phyloP scores from a whole-genome alignment of 176 grass and related monocot species.

The Leersia perrieri region DNA sequence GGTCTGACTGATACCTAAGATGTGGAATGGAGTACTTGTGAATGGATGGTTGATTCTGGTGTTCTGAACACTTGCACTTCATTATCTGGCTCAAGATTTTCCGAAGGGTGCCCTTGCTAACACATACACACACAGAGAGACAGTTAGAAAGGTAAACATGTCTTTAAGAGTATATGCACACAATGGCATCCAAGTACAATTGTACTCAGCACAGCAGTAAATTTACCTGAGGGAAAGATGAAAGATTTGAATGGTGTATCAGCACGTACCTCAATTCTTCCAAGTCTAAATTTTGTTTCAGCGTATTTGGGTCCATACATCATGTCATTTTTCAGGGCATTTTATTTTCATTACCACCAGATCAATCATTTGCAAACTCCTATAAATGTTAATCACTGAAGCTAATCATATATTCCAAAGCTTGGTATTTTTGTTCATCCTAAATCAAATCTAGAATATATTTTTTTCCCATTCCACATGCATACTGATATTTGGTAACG shows the following conservation, averaged over 20 bases:
- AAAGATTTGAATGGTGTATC: too few species aligned
- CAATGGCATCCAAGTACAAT: background rate
- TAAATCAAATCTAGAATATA: too few species aligned
- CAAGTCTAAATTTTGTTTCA: too few species aligned
- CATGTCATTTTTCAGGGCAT: too few species aligned
- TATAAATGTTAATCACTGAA: too few species aligned
- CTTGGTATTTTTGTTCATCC: too few species aligned
- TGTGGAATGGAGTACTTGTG: slow-evolving; percentile 47
- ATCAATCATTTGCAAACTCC: too few species aligned
- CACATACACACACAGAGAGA: slow-evolving; percentile 2
- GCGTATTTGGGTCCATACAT: too few species aligned
- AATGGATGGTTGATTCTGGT: slow-evolving; percentile 42
- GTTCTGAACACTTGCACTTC: slow-evolving; percentile 54
- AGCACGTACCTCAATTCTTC: slow-evolving; percentile 29
- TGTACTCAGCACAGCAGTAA: background rate
- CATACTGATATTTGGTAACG: too few species aligned
- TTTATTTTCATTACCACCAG: too few species aligned
- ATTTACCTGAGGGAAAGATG: slow-evolving; percentile 58
- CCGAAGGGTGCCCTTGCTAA: slow-evolving; percentile 34
- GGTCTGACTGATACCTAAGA: slow-evolving; percentile 40
- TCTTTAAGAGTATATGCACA: background rate
- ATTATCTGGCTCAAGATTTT: slow-evolving; percentile 52
- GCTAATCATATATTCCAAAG: too few species aligned
- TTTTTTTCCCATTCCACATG: too few species aligned
- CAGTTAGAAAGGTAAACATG: background rate